Evolutionary conservation across 2,329 filamentous ascomycete species (phyloP), one percentile per base, ranked within the genome.

Genomic region (Hymenoscyphus linearis): DNA sequence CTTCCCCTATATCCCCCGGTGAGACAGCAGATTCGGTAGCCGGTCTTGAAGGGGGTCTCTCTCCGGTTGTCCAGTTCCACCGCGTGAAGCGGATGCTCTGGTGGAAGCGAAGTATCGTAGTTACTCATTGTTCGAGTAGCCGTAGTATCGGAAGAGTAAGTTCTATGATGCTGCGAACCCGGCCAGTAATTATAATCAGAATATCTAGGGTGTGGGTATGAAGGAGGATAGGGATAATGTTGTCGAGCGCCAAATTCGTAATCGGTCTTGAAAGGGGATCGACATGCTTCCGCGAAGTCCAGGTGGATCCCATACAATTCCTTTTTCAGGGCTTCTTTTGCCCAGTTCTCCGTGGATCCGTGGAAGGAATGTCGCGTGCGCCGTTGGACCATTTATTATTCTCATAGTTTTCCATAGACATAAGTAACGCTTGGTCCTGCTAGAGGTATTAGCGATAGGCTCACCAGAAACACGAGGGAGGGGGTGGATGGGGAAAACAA

Each of bases 331-430:
- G 70, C 69, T 35, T 70, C 69, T n/a, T 68, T 68, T 2, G 71
- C 70, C 65, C 74, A 74, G 59, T 71, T 72, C 47, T 72, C 68
- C 40, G 67, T 65, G 50, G 68, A 68, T 16, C 72, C 73, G 64
- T 71, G 66, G 55, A 70, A 72, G 13, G 69, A 55, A 75, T 74
- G 27, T 67, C 66, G 59, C 66, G 66, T 4, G 72, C 67, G 31
- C 74, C 69, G 31, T 66, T 60, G 16, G 71, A 68, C 72, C 72
- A 75, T 55, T 71, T 70, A 1, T 64, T 60, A 52, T 69, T 73
- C 26, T 73, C 68, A 57, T 71, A 62, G 34, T 70, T 68, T 54
- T 74, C 70, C 58, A 68, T 69, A 40, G 72, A 67, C 44, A 70
- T 67, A 53, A 66, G 68, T 40, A 75, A 62, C 36, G 72, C 68